A percentile compares a stretch with the other conserved stretches of the same genome.
Evolutionary conservation across 2,329 filamentous ascomycete species (phyloP).

Genomic region (Penicillium sp.): DNA sequence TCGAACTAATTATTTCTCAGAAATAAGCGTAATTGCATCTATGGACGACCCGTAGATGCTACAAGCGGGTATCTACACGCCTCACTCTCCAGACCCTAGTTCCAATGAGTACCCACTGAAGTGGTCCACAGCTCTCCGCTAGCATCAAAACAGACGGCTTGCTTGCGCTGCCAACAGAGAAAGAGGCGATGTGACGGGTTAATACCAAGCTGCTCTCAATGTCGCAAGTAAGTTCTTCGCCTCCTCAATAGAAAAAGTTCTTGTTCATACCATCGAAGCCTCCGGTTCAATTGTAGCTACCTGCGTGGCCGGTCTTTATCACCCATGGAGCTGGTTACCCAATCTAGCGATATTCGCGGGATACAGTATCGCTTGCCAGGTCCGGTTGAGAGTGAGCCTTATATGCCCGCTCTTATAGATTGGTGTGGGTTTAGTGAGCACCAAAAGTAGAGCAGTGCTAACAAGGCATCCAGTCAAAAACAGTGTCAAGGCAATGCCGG

Average conservation of each 20-base stretch:
- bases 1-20: not conserved
- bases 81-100: not conserved
- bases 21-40: not conserved
- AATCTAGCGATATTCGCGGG: not conserved
- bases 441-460: not conserved
- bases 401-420: not conserved
- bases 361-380: not conserved
- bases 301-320: not conserved
- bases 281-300: not conserved
- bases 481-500: not conserved
- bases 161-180: not conserved
- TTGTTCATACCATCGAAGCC: not conserved
- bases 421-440: not conserved
- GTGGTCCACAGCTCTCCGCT: not conserved
- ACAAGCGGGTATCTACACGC: not conserved
- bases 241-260: not conserved
- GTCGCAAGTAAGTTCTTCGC: not conserved
- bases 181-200: not conserved
- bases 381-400: not conserved
- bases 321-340: not conserved
- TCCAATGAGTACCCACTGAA: not conserved
- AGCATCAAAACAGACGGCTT: not conserved
- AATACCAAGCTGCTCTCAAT: not conserved
- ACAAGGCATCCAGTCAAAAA: not conserved
- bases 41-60: not conserved